Conservation (phyloP, 2,329 filamentous ascomycete species). For the Fusarium sp. region DNA sequence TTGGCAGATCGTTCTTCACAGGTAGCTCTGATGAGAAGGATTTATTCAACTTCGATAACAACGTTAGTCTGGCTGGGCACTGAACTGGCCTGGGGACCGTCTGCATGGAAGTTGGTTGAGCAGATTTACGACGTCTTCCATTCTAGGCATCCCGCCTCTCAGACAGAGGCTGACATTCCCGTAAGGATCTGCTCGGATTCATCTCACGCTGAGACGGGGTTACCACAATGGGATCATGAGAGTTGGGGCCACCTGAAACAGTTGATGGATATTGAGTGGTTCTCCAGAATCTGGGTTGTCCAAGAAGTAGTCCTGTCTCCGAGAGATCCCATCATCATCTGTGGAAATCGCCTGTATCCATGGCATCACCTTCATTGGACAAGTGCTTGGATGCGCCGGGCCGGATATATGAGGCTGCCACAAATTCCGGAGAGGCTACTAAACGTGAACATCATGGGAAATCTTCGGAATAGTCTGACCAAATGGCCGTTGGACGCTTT, state of each 20-base stretch:
- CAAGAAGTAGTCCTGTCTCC: constrained; percentile 4
- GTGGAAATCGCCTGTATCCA: background rate
- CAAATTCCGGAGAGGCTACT: background rate
- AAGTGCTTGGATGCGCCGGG: background rate
- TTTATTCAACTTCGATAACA: background rate
- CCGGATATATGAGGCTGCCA: background rate
- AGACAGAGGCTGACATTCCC: background rate
- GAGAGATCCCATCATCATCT: background rate
- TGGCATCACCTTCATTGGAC: background rate
- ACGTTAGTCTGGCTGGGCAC: background rate
- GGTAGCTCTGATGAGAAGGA: background rate
- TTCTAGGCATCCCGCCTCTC: background rate
- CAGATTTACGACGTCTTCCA: background rate
- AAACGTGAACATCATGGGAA: background rate
- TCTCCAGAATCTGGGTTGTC: background rate
- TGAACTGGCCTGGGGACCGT: background rate
- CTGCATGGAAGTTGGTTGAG: background rate
- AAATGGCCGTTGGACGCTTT: constrained; percentile 18
- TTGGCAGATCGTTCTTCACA: constrained; percentile 4
- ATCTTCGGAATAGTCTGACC: background rate
- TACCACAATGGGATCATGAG: background rate
- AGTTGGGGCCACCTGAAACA: background rate
- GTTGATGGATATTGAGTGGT: constrained; percentile 1
- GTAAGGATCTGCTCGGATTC: background rate
- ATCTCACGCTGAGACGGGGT: background rate